Evolutionary conservation across 2,329 filamentous ascomycete species (phyloP), one percentile per base, ranked within the genome.

Genomic region (Cephalotrichum gorgonifer): DNA sequence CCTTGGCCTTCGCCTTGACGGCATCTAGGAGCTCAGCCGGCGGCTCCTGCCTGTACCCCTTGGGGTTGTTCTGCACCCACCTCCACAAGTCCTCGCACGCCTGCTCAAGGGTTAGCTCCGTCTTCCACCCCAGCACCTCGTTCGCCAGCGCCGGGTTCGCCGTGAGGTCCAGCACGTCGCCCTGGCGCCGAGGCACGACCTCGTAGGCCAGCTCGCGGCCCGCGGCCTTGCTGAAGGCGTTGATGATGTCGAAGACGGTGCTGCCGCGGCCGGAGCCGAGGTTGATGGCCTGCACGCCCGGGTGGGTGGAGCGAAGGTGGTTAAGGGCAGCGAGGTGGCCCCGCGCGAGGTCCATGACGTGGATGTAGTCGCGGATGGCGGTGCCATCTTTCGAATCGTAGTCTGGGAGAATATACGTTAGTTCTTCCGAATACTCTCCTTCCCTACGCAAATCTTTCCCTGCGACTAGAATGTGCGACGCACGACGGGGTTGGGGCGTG

Each of bases 161-260:
- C 22, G 93, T 98, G 43, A 98, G 81, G 69, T 98, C 86, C 50
- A 98, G 75, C 17, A 98, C 93, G 62, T 98, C 93, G 49, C 93
- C 93, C 35, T 83, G 80, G 60, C 93, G 78, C 60, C 93, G 82
- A 38, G 77, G 81, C 8, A 85, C 86, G 51, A 97, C 85, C 64
- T 96, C 77, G 71, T 97, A 97, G 33, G 85, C 78, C 25, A 98
- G 76, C 50, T 93, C 81, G 46, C 82, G 85, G 53, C 93, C 93
- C 22, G 96, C 90, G 17, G 88, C 88, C 46, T 79, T 70, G 69
- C 83, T 86, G 73, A 98, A 98, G 48, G 93, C 90, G 57, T 91
- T 88, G 78, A 98, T 83, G 74, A 98, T 98, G 65, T 98, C 90
- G 63, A 90, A 93, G 50, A 98, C 93, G 22, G 93, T 98, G 68